Conservation (phyloP, 768 basidiomycete species). For the Leccinum disarticulatum region DNA sequence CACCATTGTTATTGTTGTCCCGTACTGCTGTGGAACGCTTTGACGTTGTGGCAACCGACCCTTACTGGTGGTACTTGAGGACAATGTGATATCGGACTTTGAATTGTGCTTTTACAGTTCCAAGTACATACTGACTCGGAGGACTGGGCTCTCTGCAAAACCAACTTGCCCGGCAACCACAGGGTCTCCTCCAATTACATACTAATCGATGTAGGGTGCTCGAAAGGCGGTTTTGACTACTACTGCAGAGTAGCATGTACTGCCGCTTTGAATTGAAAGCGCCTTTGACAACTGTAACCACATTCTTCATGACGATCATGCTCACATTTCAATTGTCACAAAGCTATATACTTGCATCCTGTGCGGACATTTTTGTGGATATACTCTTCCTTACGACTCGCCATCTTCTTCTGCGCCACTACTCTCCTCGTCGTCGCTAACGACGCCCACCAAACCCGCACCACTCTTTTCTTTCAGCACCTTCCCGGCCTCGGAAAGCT, state of each 20-base stretch:
- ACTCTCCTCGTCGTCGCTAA: conserved; percentile 68
- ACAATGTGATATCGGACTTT: not conserved
- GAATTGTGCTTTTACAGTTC: too few species aligned
- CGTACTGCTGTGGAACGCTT: not conserved
- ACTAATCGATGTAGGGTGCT: too few species aligned
- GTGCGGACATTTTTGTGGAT: not conserved
- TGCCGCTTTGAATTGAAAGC: not conserved
- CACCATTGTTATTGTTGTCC: not conserved
- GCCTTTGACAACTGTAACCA: not conserved
- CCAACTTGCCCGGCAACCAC: too few species aligned
- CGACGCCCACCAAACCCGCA: conserved; percentile 70
- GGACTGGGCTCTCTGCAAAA: too few species aligned
- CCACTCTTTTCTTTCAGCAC: conserved; percentile 62
- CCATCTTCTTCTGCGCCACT: conserved; percentile 46
- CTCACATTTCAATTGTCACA: too few species aligned
- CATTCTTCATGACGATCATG: not conserved
- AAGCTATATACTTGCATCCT: not conserved
- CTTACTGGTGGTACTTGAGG: not conserved
- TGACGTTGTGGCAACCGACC: not conserved
- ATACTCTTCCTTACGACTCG: conserved; percentile 11
- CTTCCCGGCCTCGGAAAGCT: conserved; percentile 72
- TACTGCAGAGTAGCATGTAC: not conserved
- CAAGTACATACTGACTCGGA: too few species aligned
- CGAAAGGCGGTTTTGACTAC: not conserved
- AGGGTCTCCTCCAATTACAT: not conserved